Percentiles rank a stretch among this genome's conserved stretches.
phyloP scores from a whole-genome alignment of 768 basidiomycete species.

The Macrocybe gigantea region DNA sequence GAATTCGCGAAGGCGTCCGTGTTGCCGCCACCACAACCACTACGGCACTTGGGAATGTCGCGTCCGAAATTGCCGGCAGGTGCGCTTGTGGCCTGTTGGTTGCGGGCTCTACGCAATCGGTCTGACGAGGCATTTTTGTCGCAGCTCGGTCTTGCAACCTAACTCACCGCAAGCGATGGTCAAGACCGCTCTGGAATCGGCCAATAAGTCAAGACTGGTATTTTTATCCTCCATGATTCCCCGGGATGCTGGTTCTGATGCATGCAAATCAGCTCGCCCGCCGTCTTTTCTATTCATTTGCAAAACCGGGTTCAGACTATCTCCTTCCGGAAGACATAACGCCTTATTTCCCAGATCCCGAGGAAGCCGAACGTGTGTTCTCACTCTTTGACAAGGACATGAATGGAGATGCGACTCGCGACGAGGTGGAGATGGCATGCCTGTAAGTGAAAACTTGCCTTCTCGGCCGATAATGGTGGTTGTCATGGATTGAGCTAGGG shows the following conservation, averaged over 20 bases:
- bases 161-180: conserved; percentile 83
- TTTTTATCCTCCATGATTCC: conserved; percentile 6
- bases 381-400: conserved; percentile 62
- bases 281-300: conserved; percentile 83
- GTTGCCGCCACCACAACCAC: conserved; percentile 78
- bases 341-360: conserved; percentile 59
- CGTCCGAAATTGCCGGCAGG: conserved; percentile 50
- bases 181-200: conserved; percentile 68
- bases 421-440: conserved; percentile 73
- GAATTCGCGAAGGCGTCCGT: conserved; percentile 64
- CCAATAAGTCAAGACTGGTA: conserved; percentile 74
- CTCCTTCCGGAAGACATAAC: conserved; percentile 66
- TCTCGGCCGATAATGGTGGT: neutral
- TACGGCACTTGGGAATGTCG: conserved; percentile 57
- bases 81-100: conserved; percentile 10
- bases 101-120: neutral
- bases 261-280: conserved; percentile 57
- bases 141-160: conserved; percentile 76
- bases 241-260: conserved; percentile 1
- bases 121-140: conserved; percentile 1
- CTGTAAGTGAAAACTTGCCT: conserved; percentile 34
- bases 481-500: conserved; percentile 31
- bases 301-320: conserved; percentile 49
- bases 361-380: conserved; percentile 66
- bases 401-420: conserved; percentile 67